Percentiles rank a stretch among this genome's conserved stretches.
Conservation (phyloP, 1,284 basidiomycete species). For the Ustilago vetiveriae region DNA sequence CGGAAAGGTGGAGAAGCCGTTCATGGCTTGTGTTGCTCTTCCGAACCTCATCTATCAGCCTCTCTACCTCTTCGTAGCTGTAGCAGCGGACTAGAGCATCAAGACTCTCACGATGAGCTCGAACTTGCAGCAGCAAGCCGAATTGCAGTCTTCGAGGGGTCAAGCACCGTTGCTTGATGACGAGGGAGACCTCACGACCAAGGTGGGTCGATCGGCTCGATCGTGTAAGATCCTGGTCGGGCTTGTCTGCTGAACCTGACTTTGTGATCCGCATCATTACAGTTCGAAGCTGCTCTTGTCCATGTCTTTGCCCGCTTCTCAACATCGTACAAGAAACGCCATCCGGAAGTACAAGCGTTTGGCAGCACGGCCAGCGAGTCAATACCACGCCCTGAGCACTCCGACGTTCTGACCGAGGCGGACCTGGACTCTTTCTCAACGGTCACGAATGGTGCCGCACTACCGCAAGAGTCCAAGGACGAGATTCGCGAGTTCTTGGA, state of each 20-base stretch:
- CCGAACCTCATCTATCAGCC: no score
- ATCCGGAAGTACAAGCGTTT: conserved; percentile 7
- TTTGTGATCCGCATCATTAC: background rate
- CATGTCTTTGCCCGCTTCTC: conserved; percentile 47
- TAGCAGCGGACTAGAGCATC: background rate
- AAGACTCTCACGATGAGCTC: conserved; percentile 21
- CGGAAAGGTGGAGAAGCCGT: conserved; percentile 40
- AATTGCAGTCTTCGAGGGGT: background rate
- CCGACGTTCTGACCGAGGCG: conserved; percentile 32
- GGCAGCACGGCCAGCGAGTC: conserved; percentile 6
- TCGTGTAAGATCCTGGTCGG: no score
- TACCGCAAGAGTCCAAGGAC: conserved; percentile 48
- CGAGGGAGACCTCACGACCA: conserved; percentile 36
- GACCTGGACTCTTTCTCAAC: conserved; percentile 50
- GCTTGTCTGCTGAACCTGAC: no score
- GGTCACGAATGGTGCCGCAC: conserved; percentile 38
- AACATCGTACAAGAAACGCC: conserved; percentile 14
- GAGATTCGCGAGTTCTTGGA: conserved; percentile 55
- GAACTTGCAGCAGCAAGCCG: background rate
- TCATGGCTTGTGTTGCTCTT: no score
- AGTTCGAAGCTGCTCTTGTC: conserved; percentile 37
- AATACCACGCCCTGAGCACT: conserved; percentile 14
- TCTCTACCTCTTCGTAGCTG: background rate
- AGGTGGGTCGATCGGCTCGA: conserved; percentile 20
- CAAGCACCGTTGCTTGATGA: conserved; percentile 38